Percentiles rank a stretch among this genome's conserved stretches.
phyloP scores from a whole-genome alignment of 768 basidiomycete species.

The Rhodosporidiobolus odoratus region DNA sequence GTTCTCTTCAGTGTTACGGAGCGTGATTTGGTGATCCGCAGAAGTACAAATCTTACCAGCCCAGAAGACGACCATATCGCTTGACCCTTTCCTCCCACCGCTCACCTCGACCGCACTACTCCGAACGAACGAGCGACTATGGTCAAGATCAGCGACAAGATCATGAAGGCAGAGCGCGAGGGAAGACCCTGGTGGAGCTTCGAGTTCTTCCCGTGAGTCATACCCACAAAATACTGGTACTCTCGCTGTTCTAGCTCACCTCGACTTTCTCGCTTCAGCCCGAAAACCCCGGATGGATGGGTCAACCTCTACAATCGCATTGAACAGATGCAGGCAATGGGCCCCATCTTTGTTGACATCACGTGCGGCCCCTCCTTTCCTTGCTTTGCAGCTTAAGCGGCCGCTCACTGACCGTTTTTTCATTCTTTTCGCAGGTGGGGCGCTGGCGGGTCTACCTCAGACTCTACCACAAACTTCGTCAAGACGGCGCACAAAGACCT shows the following conservation, averaged over 20 bases:
- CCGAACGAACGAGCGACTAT: background rate
- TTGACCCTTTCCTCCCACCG: background rate
- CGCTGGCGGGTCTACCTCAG: slow-evolving; percentile 86
- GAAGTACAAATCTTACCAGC: too few species aligned
- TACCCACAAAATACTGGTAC: background rate
- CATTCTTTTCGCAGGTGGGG: slow-evolving; percentile 78
- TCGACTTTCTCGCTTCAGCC: background rate
- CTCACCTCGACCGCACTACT: background rate
- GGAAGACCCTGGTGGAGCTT: slow-evolving; percentile 96
- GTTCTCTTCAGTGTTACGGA: too few species aligned
- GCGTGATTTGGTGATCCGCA: too few species aligned
- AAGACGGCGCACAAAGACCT: slow-evolving; percentile 63
- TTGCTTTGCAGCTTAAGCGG: background rate
- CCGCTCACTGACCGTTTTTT: background rate
- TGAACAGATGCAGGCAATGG: slow-evolving; percentile 90
- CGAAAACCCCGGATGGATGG: slow-evolving; percentile 57
- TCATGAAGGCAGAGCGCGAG: slow-evolving; percentile 74
- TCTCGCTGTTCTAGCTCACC: background rate
- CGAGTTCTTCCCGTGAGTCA: slow-evolving; percentile 94
- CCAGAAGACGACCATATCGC: background rate
- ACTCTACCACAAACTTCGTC: slow-evolving; percentile 81
- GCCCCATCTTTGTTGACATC: slow-evolving; percentile 97
- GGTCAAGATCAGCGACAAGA: slow-evolving; percentile 78
- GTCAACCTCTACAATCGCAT: slow-evolving; percentile 98
- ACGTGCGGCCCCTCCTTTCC: slow-evolving; percentile 58